Evolutionary conservation across 1,284 basidiomycete genomes (phyloP).

Genomic region (Sporisorium reilianum): DNA sequence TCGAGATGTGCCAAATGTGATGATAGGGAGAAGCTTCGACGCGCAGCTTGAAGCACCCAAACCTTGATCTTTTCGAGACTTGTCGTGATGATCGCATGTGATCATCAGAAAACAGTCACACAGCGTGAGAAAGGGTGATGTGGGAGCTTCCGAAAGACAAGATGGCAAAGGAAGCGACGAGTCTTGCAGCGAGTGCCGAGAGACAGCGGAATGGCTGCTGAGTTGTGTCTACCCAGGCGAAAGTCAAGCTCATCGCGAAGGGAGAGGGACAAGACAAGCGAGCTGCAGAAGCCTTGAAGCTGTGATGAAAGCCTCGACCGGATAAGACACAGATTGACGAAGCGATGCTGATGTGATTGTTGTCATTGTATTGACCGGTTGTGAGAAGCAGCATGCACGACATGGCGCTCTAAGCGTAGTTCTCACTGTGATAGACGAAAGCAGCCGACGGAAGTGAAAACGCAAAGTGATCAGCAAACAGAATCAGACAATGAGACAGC

Average conservation of each 20-base stretch:
- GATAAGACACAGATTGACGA: background rate
- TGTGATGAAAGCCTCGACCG: background rate
- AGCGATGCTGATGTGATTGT: background rate
- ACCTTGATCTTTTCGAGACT: too few species aligned
- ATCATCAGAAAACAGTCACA: too few species aligned
- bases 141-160: too few species aligned
- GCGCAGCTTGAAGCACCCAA: too few species aligned
- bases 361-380: slow-evolving; percentile 1
- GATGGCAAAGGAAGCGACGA: too few species aligned
- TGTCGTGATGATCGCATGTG: too few species aligned
- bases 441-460: background rate
- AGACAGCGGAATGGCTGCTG: background rate
- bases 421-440: slow-evolving; percentile 38
- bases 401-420: slow-evolving; percentile 37
- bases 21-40: too few species aligned
- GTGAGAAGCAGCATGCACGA: background rate
- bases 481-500: too few species aligned
- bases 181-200: too few species aligned
- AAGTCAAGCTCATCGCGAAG: background rate
- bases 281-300: background rate
- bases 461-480: slow-evolving; percentile 4
- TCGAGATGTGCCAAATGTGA: too few species aligned
- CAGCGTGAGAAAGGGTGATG: too few species aligned
- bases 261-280: background rate
- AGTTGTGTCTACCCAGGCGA: background rate